Evolutionary conservation across 306 rosid species (phyloP).

Genomic region (Citrullus amarus): DNA sequence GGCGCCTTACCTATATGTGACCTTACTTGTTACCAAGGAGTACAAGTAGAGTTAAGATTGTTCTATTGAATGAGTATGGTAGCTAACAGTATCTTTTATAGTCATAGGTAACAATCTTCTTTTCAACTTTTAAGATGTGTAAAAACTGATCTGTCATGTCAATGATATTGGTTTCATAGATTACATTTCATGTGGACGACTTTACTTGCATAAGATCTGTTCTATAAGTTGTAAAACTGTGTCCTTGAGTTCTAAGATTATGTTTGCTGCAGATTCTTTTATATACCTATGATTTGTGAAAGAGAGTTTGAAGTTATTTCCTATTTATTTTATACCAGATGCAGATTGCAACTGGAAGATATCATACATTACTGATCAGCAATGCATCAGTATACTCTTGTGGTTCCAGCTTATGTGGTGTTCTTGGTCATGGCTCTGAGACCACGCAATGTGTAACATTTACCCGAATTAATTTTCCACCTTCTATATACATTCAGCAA

Average conservation of each 20-base stretch:
- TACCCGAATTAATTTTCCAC: slow-evolving; percentile 53
- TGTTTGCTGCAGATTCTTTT: background rate
- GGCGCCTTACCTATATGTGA: too few species aligned
- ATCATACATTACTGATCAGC: slow-evolving; percentile 69
- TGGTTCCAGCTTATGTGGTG: slow-evolving; percentile 81
- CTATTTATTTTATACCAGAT: slow-evolving; percentile 42
- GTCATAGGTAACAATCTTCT: background rate
- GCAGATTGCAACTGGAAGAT: slow-evolving; percentile 81
- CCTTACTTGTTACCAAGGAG: background rate
- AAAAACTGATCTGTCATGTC: background rate
- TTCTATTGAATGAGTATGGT: background rate
- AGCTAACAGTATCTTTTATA: background rate
- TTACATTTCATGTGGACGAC: background rate
- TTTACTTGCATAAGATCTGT: too few species aligned
- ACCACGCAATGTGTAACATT: slow-evolving; percentile 67
- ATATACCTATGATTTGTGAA: background rate
- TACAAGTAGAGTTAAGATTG: background rate
- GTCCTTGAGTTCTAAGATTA: too few species aligned
- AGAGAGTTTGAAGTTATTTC: slow-evolving; percentile 13
- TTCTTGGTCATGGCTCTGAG: slow-evolving; percentile 85
- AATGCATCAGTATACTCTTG: slow-evolving; percentile 76
- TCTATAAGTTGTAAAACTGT: too few species aligned
- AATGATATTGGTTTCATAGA: background rate
- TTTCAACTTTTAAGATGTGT: background rate
- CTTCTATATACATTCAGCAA: slow-evolving; percentile 46